Evolutionary conservation across 345 rosid species (phyloP).

Genomic region (Salix udensis): DNA sequence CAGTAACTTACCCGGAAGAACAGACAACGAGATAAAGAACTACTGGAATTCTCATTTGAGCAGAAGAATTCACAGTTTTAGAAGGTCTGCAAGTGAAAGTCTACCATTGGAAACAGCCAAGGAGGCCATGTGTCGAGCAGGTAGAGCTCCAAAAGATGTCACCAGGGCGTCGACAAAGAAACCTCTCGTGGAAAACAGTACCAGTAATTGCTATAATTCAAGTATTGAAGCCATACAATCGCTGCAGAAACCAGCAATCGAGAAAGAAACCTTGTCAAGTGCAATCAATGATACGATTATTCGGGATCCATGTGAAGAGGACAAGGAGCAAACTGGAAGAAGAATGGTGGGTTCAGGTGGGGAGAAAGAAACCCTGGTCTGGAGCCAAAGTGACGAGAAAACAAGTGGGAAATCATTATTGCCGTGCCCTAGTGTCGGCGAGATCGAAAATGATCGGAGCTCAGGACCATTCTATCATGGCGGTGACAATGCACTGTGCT

Average conservation of each 20-base stretch:
- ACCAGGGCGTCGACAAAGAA: background rate
- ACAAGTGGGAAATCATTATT: conserved; percentile 11
- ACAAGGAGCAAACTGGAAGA: conserved; percentile 15
- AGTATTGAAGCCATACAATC: background rate
- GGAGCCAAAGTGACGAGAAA: background rate
- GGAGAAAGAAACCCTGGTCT: background rate
- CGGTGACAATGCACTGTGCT: conserved; percentile 17
- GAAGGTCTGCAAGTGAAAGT: conserved; percentile 14
- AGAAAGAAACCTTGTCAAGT: conserved; percentile 19
- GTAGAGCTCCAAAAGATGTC: conserved; percentile 2
- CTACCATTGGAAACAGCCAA: conserved; percentile 15
- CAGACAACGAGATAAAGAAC: conserved; percentile 70
- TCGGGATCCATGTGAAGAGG: conserved; percentile 1
- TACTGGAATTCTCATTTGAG: conserved; percentile 66
- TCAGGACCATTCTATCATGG: conserved; percentile 12
- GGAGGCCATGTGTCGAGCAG: conserved; percentile 10
- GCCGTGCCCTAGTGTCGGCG: background rate
- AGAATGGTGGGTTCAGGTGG: conserved; percentile 17
- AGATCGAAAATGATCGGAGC: conserved; percentile 13
- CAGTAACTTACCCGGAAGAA: conserved; percentile 54
- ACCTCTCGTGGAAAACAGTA: background rate
- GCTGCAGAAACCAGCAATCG: conserved; percentile 8
- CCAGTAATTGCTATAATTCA: background rate
- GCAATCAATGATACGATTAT: background rate
- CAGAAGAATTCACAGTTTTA: conserved; percentile 39